phyloP scores from a whole-genome alignment of 768 basidiomycete species.

The Trametes elegans region DNA sequence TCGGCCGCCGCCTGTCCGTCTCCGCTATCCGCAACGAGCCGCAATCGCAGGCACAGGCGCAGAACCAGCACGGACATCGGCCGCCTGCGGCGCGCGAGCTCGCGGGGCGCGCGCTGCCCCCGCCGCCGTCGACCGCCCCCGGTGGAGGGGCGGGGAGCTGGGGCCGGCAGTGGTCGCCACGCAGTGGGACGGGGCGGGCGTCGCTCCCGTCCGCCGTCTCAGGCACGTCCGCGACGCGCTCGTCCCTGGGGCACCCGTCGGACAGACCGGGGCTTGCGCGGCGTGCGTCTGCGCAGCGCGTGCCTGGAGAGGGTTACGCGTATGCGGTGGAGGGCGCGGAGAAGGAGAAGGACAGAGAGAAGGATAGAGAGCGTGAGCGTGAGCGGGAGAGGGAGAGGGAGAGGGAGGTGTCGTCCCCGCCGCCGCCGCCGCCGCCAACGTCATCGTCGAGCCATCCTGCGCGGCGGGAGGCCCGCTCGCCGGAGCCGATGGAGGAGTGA shows the following conservation, averaged over 20 bases:
- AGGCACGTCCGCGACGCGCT: background rate
- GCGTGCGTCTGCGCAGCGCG: constrained; percentile 14
- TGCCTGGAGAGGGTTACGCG: background rate
- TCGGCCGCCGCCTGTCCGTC: constrained; percentile 46
- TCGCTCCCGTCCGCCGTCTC: constrained; percentile 5
- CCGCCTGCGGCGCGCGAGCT: background rate
- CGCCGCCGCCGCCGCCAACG: background rate
- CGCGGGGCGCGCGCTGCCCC: constrained; percentile 6
- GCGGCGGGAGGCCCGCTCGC: constrained; percentile 16
- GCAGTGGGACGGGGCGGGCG: background rate
- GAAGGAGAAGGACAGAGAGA: background rate
- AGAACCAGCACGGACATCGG: background rate
- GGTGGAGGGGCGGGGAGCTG: background rate
- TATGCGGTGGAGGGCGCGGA: constrained; percentile 1
- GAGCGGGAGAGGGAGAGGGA: constrained; percentile 13
- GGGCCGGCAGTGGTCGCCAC: constrained; percentile 4
- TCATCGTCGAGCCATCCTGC: background rate
- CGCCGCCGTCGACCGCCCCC: constrained; percentile 4
- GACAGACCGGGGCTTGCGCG: constrained; percentile 8
- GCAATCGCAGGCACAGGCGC: constrained; percentile 12
- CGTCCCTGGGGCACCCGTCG: constrained; percentile 6
- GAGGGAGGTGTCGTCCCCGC: background rate
- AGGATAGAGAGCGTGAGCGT: constrained; percentile 6
- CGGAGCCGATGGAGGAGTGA: constrained; percentile 15
- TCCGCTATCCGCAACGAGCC: constrained; percentile 51